Conservation (phyloP, 2,329 filamentous ascomycete genomes). For the Ophidiomyces ophidiicola region DNA sequence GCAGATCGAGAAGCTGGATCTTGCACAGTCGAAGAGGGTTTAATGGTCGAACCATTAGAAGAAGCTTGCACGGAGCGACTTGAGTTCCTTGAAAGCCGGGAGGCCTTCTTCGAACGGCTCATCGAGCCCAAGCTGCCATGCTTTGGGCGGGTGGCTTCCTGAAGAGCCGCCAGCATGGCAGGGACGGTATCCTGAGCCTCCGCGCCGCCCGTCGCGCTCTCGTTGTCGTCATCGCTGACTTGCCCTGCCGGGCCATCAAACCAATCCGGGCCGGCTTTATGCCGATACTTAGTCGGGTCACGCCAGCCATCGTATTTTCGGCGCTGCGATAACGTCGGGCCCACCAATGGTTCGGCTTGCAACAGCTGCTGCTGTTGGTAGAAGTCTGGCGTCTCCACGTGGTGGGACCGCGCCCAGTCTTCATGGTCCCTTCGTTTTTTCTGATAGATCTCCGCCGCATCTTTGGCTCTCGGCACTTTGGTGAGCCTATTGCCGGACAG, state of each 20-base stretch:
- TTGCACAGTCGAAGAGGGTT: slow-evolving; percentile 4
- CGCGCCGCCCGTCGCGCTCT: not conserved
- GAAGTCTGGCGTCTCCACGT: slow-evolving; percentile 6
- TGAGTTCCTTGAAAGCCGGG: slow-evolving; percentile 9
- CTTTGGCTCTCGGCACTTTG: slow-evolving; percentile 17
- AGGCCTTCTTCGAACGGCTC: slow-evolving; percentile 4
- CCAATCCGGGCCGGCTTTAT: slow-evolving; percentile 20
- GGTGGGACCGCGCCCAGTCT: slow-evolving; percentile 4
- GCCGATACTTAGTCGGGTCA: slow-evolving; percentile 8
- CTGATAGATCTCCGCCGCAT: slow-evolving; percentile 18
- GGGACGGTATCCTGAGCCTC: slow-evolving; percentile 7
- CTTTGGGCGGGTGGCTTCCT: slow-evolving; percentile 4
- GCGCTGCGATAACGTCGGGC: slow-evolving; percentile 4
- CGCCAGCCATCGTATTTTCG: slow-evolving; percentile 14
- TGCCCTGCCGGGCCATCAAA: slow-evolving; percentile 26
- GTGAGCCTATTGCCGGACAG: slow-evolving; percentile 20
- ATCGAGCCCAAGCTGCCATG: slow-evolving; percentile 6
- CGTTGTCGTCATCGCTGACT: slow-evolving; percentile 23
- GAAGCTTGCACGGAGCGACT: slow-evolving; percentile 6
- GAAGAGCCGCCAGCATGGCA: slow-evolving; percentile 11
- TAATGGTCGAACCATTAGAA: slow-evolving; percentile 6
- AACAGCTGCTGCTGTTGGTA: slow-evolving; percentile 2
- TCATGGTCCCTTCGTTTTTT: slow-evolving; percentile 13
- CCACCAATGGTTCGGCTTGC: not conserved
- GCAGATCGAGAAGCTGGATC: not conserved